phyloP scores from a whole-genome alignment of 176 grass and related monocot genomes.

The Musa troglodytarum region DNA sequence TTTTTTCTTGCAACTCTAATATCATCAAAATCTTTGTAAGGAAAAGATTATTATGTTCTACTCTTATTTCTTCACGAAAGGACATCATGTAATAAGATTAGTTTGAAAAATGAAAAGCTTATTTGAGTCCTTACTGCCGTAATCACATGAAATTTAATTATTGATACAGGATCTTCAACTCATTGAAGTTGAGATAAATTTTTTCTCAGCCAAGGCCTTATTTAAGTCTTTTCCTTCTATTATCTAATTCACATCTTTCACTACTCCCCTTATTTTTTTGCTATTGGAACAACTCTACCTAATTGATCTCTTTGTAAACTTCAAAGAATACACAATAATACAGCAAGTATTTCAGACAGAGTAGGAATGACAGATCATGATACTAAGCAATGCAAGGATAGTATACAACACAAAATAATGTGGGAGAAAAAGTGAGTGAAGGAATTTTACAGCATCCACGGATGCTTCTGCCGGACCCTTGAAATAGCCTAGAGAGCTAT shows the following conservation, averaged over 20 bases:
- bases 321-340: slow-evolving; percentile 14
- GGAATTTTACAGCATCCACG: slow-evolving; percentile 48
- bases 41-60: too few relatives aligned
- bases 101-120: too few relatives aligned
- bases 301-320: slow-evolving; percentile 13
- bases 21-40: too few relatives aligned
- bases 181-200: too few relatives aligned
- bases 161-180: too few relatives aligned
- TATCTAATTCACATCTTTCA: background rate
- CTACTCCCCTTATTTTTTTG: background rate
- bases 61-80: too few relatives aligned
- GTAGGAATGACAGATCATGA: background rate
- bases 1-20: too few relatives aligned
- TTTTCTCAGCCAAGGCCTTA: background rate
- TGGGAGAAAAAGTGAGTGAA: background rate
- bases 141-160: too few relatives aligned
- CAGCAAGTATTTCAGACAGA: background rate
- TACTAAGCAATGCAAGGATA: slow-evolving; percentile 9
- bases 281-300: slow-evolving; percentile 9
- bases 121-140: too few relatives aligned
- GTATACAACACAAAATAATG: slow-evolving; percentile 25
- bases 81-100: too few relatives aligned
- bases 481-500: slow-evolving; percentile 97
- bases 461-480: slow-evolving; percentile 96
- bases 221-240: background rate